These are phyloP conservation scores for Microbotryum silenes-acaulis DNA, from an alignment of 1,284 basidiomycete genomes.

Conservation along the genomic window DNA sequence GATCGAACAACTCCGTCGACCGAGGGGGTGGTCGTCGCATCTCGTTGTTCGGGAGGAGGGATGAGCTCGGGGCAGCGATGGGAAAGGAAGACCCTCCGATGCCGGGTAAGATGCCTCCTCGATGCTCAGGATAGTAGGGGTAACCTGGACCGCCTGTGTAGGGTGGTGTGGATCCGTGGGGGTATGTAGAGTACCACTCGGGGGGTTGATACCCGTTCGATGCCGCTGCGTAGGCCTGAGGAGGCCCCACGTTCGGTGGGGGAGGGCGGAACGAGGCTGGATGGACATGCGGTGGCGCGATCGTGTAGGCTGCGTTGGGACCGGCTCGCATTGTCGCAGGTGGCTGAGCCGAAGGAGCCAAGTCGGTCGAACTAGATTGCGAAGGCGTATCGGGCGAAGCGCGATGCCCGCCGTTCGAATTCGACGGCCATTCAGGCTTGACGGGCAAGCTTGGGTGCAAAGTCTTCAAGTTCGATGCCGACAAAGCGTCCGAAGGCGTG, in stretches of 20 bases:
- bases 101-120: not conserved
- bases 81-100: not conserved
- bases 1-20: conserved; percentile 25
- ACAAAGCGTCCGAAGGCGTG: not conserved
- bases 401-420: too few species aligned
- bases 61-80: not conserved
- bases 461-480: not conserved
- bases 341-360: not conserved
- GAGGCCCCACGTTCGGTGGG: too few species aligned
- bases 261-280: not conserved
- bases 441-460: conserved; percentile 25
- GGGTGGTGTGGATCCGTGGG: not conserved
- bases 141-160: not conserved
- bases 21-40: conserved; percentile 27
- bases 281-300: not conserved
- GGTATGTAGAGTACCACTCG: not conserved
- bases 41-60: not conserved
- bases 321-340: not conserved
- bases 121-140: not conserved
- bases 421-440: conserved; percentile 19
- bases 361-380: not conserved
- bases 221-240: too few species aligned
- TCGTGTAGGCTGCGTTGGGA: not conserved
- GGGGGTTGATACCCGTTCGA: not conserved
- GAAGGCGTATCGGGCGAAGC: not conserved